Evolutionary conservation across 805 yeast genomes (phyloP), one percentile per base, ranked within the genome.

Genomic region (Starmera amethionina): DNA sequence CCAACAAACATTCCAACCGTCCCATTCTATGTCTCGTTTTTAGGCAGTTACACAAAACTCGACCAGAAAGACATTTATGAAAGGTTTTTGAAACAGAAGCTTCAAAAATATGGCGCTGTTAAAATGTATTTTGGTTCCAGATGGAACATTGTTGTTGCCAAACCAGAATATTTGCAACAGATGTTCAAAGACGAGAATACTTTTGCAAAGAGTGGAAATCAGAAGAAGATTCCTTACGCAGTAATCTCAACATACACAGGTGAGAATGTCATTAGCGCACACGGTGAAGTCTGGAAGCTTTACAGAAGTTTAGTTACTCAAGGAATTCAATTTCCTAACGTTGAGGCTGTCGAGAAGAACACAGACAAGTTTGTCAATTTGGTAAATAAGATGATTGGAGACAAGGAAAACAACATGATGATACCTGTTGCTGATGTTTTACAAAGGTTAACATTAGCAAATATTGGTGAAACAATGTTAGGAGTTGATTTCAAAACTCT

Each of bases 131-230:
- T 75, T 59, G 82, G 76, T 6, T 72, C 78, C 1, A 64, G 77
- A 42, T 77, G 82, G 82, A 77, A 76, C 46, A 67, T 75, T 16
- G 52, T 77, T 28, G 73, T 76, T 1, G 62, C 73, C 2, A 64
- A 54, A 37, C 81, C 81, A 3, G 66, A 67, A 29, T 64, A 55
- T 39, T 54, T 77, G 44, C 52, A 56, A 6, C 70, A 70, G 40
- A 52, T 76, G 8, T 65, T 75, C 44, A 69, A 63, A 46, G 64
- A 73, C 39, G 79, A 75, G 42, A 60, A 66, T 15, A 54, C 64
- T 1, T 77, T 65, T 55, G 75, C 73, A 4, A 77, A 77, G 45
- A 73, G 79, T 49, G 82, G 82, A 0, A 77, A 77, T 42, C 78
- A 74, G 16, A 64, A 67, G 42, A 77, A 77, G 50, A 73, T 75